These are phyloP conservation scores for Starmera caribaea DNA, from an alignment of 805 yeast genomes.

Conservation along the genomic window DNA sequence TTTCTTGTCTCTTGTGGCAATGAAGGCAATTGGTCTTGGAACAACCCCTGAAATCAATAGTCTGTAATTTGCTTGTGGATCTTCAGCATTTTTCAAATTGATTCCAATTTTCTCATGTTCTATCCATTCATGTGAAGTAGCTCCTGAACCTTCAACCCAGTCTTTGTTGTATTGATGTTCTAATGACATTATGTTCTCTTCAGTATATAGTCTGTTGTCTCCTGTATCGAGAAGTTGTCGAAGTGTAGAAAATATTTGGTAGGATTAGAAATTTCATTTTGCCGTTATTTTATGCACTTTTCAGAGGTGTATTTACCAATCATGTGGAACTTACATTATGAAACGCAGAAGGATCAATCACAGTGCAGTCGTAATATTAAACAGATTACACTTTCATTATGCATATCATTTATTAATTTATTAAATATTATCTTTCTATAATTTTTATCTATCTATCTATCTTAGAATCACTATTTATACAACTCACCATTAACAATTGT, in stretches of 20 bases:
- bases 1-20: slow-evolving; percentile 34
- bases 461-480: not conserved
- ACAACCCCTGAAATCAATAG: slow-evolving; percentile 40
- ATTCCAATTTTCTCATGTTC: slow-evolving; percentile 31
- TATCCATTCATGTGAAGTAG: slow-evolving; percentile 19
- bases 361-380: too few species aligned
- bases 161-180: slow-evolving; percentile 1
- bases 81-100: slow-evolving; percentile 28
- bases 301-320: too few species aligned
- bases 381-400: too few species aligned
- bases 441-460: not conserved
- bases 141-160: slow-evolving; percentile 25
- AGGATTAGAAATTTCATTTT: too few species aligned
- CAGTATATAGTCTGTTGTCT: too few species aligned
- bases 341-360: too few species aligned
- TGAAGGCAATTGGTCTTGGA: slow-evolving; percentile 55
- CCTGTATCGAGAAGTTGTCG: too few species aligned
- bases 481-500: slow-evolving; percentile 19
- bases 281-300: too few species aligned
- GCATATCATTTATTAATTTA: too few species aligned
- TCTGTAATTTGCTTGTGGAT: slow-evolving; percentile 34
- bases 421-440: too few species aligned
- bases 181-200: not conserved
- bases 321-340: too few species aligned
- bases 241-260: too few species aligned